Percentiles rank a stretch among this genome's conserved stretches.
Evolutionary conservation across 2,329 filamentous ascomycete species (phyloP).

Genomic region (Cladosporium cucumerinum): DNA sequence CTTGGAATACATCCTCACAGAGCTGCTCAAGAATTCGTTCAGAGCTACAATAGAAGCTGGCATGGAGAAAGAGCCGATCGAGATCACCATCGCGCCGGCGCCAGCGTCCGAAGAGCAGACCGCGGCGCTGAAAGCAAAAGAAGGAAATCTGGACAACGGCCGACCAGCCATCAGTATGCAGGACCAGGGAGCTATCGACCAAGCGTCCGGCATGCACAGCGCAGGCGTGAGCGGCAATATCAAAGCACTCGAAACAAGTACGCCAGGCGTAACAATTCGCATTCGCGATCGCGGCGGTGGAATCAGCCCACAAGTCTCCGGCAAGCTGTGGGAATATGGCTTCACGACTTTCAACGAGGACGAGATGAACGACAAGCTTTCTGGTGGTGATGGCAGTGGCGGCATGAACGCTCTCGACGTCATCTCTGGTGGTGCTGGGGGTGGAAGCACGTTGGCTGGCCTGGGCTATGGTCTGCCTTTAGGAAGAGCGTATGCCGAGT

Average conservation of each 20-base stretch:
- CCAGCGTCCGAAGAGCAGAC: constrained; percentile 46
- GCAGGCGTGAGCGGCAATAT: constrained; percentile 37
- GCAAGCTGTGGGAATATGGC: constrained; percentile 93
- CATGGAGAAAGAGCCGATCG: constrained; percentile 75
- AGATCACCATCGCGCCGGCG: constrained; percentile 82
- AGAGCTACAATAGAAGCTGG: constrained; percentile 83
- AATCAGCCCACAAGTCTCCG: constrained; percentile 77
- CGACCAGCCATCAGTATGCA: constrained; percentile 30
- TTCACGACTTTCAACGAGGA: constrained; percentile 90
- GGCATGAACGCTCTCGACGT: constrained; percentile 69
- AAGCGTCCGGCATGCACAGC: constrained; percentile 29
- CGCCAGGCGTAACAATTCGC: constrained; percentile 85
- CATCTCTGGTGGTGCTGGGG: constrained; percentile 68
- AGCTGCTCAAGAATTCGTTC: constrained; percentile 95
- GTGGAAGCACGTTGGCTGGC: constrained; percentile 77
- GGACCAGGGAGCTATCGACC: constrained; percentile 38
- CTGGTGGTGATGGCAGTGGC: constrained; percentile 38
- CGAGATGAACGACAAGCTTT: constrained; percentile 48
- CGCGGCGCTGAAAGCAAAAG: constrained; percentile 18
- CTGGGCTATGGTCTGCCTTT: constrained; percentile 89
- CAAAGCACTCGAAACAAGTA: constrained; percentile 47
- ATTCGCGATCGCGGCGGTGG: constrained; percentile 95
- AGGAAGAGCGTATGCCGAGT: constrained; percentile 91
- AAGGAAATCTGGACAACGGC: constrained; percentile 19
- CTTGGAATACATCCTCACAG: constrained; percentile 94